Evolutionary conservation across 2,329 filamentous ascomycete genomes (phyloP).

Genomic region (Ophiostoma quercus): DNA sequence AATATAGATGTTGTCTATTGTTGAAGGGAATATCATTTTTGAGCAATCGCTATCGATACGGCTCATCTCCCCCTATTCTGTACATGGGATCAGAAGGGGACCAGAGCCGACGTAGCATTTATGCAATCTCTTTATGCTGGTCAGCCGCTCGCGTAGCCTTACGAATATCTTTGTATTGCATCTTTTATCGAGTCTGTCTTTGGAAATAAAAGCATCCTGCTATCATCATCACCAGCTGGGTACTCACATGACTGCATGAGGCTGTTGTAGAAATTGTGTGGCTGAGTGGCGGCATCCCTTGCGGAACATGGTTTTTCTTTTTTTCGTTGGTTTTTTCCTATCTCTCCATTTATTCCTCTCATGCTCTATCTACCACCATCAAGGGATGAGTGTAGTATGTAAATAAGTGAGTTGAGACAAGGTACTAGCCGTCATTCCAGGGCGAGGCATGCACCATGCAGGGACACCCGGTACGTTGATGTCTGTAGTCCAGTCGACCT

Average conservation of each 20-base stretch:
- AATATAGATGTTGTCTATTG: constrained; percentile 55
- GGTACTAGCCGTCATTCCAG: constrained; percentile 4
- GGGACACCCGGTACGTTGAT: neutral
- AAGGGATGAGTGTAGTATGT: constrained; percentile 5
- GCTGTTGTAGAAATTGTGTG: neutral
- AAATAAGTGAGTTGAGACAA: neutral
- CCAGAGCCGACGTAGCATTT: neutral
- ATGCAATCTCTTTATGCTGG: constrained; percentile 4
- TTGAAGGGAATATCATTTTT: neutral
- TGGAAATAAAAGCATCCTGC: too few species aligned
- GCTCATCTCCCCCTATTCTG: constrained; percentile 4
- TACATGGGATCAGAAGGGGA: neutral
- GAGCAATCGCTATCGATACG: neutral
- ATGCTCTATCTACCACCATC: neutral
- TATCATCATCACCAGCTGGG: neutral
- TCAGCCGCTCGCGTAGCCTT: constrained; percentile 7
- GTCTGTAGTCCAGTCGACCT: neutral
- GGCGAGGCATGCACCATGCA: constrained; percentile 1
- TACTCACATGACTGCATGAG: neutral
- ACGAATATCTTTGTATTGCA: neutral
- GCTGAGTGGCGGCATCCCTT: neutral
- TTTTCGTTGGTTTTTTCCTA: neutral
- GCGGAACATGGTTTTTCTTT: neutral
- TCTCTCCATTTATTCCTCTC: neutral
- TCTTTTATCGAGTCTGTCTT: neutral